Evolutionary conservation across 2,329 filamentous ascomycete genomes (phyloP).

Genomic region (Epichloe gansuensis): DNA sequence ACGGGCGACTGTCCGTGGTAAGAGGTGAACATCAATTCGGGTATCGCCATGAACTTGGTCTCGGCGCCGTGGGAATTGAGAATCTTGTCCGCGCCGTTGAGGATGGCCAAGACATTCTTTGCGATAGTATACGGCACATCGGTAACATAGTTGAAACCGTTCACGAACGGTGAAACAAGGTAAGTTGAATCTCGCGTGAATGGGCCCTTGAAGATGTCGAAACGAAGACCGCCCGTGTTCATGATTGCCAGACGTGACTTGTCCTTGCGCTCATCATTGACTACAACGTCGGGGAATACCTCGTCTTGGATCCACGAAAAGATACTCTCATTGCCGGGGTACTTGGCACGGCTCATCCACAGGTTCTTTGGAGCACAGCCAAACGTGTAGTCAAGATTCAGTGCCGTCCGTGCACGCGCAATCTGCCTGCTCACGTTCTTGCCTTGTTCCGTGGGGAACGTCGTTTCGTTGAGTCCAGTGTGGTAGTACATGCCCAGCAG

Average conservation of each 20-base stretch:
- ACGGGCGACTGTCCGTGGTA: conserved; percentile 3
- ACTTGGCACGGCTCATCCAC: conserved; percentile 71
- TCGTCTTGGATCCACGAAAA: conserved; percentile 68
- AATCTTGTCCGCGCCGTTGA: conserved; percentile 43
- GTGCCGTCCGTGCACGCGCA: conserved; percentile 49
- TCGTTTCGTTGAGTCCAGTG: conserved; percentile 54
- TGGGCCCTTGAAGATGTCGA: conserved; percentile 85
- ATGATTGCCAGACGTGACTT: conserved; percentile 59
- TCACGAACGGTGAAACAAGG: conserved; percentile 79
- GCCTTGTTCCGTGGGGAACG: conserved; percentile 66
- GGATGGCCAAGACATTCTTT: conserved; percentile 47
- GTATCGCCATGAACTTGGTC: conserved; percentile 34
- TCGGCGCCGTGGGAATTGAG: conserved; percentile 25
- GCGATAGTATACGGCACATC: conserved; percentile 72
- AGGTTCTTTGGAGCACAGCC: conserved; percentile 74
- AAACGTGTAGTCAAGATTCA: conserved; percentile 59
- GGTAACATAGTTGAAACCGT: conserved; percentile 60
- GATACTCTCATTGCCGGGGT: conserved; percentile 61
- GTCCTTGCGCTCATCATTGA: conserved; percentile 42
- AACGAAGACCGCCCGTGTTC: conserved; percentile 86
- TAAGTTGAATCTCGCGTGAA: conserved; percentile 84
- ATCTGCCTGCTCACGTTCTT: conserved; percentile 60
- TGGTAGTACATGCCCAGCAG: conserved; percentile 74
- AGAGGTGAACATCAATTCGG: conserved; percentile 26
- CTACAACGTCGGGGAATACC: conserved; percentile 57